phyloP scores from a whole-genome alignment of 768 basidiomycete genomes.

The Candolleomyces eurysporus region DNA sequence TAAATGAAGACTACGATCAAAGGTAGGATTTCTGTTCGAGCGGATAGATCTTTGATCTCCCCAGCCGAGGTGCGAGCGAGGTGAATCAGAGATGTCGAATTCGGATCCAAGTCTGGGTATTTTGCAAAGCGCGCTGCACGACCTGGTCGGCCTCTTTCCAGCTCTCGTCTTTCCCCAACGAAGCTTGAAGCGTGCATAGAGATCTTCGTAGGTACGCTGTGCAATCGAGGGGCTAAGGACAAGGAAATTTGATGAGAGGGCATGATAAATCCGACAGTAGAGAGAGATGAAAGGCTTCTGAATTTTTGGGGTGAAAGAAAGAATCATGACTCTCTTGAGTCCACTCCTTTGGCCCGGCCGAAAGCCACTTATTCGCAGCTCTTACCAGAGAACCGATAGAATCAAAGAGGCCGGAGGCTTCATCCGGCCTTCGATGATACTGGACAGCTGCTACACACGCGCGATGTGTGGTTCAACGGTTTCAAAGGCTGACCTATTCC shows the following conservation, averaged over 20 bases:
- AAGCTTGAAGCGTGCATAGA: slow-evolving; percentile 45
- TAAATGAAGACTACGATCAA: slow-evolving; percentile 48
- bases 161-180: slow-evolving; percentile 25
- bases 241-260: slow-evolving; percentile 21
- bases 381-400: slow-evolving; percentile 27
- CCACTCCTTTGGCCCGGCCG: slow-evolving; percentile 21
- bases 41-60: slow-evolving; percentile 11
- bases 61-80: slow-evolving; percentile 30
- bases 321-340: slow-evolving; percentile 14
- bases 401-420: slow-evolving; percentile 32
- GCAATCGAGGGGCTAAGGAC: slow-evolving; percentile 46
- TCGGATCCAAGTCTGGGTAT: slow-evolving; percentile 31
- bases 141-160: slow-evolving; percentile 42
- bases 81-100: slow-evolving; percentile 31
- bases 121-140: slow-evolving; percentile 37
- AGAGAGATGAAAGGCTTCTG: not conserved
- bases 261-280: slow-evolving; percentile 17
- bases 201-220: slow-evolving; percentile 40
- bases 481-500: slow-evolving; percentile 40
- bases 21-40: slow-evolving; percentile 35
- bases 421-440: slow-evolving; percentile 10
- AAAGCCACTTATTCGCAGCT: slow-evolving; percentile 26
- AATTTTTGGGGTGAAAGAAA: not conserved
- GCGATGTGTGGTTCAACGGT: slow-evolving; percentile 39
- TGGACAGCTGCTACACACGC: slow-evolving; percentile 28